Percentiles rank a stretch among this genome's conserved stretches.
Evolutionary conservation across 371 early-diverging fungal species (phyloP).

Genomic region (Funneliformis caledonium): DNA sequence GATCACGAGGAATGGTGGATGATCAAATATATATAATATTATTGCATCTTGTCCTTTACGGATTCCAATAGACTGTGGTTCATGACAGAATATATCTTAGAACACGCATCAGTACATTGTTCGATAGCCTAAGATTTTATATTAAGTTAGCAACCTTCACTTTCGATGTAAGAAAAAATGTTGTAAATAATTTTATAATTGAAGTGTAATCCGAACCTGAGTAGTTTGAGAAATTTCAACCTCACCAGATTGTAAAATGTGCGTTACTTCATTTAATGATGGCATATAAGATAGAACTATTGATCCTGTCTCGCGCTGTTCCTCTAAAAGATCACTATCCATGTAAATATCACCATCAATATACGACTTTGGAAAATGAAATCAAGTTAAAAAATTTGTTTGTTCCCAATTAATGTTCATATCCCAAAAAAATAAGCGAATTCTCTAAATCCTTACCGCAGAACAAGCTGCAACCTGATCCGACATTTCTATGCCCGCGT

Average conservation of each 20-base stretch:
- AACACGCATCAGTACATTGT: conserved; percentile 81
- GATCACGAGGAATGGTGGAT: too few relatives aligned
- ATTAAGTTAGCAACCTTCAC: conserved; percentile 8
- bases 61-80: conserved; percentile 32
- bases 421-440: neutral
- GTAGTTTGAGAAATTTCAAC: conserved; percentile 57
- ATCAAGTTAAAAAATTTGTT: conserved; percentile 17
- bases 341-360: conserved; percentile 52
- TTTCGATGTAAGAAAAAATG: neutral
- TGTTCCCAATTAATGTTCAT: neutral
- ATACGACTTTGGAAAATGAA: conserved; percentile 16
- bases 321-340: conserved; percentile 78
- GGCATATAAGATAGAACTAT: conserved; percentile 89
- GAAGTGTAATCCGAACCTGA: conserved; percentile 49
- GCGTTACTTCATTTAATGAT: conserved; percentile 83
- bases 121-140: conserved; percentile 69
- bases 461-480: conserved; percentile 88
- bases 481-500: conserved; percentile 94
- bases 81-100: conserved; percentile 84
- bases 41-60: neutral
- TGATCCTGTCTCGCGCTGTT: conserved; percentile 67
- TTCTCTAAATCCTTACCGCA: conserved; percentile 50
- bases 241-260: conserved; percentile 83
- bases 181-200: conserved; percentile 39
- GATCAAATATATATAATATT: neutral